phyloP scores from a whole-genome alignment of 805 yeast species.

The Wickerhamomyces pijperi region DNA sequence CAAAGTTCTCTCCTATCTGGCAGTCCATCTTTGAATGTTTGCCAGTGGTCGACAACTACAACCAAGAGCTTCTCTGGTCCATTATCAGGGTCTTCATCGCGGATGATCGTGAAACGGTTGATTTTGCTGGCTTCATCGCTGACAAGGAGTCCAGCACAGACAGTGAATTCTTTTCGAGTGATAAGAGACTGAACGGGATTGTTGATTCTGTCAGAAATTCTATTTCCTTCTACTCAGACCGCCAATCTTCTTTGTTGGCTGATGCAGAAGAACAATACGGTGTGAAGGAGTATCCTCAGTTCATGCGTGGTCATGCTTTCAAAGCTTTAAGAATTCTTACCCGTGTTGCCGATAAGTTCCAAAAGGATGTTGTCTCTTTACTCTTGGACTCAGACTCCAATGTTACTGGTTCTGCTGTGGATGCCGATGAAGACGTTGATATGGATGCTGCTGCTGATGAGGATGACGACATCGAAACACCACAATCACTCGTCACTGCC shows the following conservation, averaged over 20 bases:
- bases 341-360: slow-evolving; percentile 54
- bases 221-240: slow-evolving; percentile 5
- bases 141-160: slow-evolving; percentile 5
- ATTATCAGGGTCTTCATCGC: slow-evolving; percentile 27
- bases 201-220: slow-evolving; percentile 4
- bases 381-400: slow-evolving; percentile 24
- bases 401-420: too few species aligned
- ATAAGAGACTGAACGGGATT: slow-evolving; percentile 9
- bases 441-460: too few species aligned
- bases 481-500: too few species aligned
- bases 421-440: too few species aligned
- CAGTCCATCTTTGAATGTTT: slow-evolving; percentile 56
- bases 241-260: slow-evolving; percentile 4
- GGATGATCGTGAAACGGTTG: slow-evolving; percentile 3
- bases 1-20: slow-evolving; percentile 81
- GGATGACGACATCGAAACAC: too few species aligned
- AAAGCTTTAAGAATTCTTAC: slow-evolving; percentile 51
- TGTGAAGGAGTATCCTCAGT: slow-evolving; percentile 6
- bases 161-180: slow-evolving; percentile 11
- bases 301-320: slow-evolving; percentile 40
- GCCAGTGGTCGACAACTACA: slow-evolving; percentile 31
- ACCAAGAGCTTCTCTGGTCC: slow-evolving; percentile 44
- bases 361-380: slow-evolving; percentile 44
- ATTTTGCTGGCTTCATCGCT: slow-evolving; percentile 7
- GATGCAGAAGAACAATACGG: slow-evolving; percentile 8